A percentile compares a stretch with the other conserved stretches of the same genome.
Evolutionary conservation across 176 grass and related monocot genomes (phyloP).

Genomic region (Alloteropsis semialata): DNA sequence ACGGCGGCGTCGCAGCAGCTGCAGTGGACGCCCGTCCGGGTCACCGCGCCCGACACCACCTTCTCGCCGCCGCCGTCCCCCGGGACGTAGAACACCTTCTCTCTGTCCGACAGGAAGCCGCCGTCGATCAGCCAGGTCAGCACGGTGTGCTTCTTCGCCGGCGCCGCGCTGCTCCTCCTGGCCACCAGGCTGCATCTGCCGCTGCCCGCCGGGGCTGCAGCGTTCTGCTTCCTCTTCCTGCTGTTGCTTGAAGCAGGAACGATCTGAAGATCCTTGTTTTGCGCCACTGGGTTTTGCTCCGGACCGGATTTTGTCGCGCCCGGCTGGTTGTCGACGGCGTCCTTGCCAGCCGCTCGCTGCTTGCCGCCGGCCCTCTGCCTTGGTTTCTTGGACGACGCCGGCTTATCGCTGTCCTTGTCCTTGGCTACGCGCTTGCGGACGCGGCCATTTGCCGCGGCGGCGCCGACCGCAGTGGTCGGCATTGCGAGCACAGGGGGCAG

Average conservation of each 20-base stretch:
- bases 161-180: neutral
- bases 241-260: neutral
- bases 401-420: constrained; percentile 17
- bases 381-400: constrained; percentile 5
- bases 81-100: constrained; percentile 58
- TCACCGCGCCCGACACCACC: constrained; percentile 50
- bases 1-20: constrained; percentile 47
- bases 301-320: neutral
- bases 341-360: neutral
- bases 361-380: constrained; percentile 9
- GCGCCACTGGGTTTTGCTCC: neutral
- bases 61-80: neutral
- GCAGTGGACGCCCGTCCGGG: constrained; percentile 46
- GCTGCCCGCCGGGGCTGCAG: neutral
- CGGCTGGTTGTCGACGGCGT: neutral
- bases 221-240: constrained; percentile 15
- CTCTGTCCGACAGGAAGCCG: constrained; percentile 40
- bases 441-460: neutral
- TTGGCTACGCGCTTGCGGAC: constrained; percentile 32
- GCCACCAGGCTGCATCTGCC: constrained; percentile 3
- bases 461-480: neutral
- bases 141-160: constrained; percentile 49
- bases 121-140: constrained; percentile 71
- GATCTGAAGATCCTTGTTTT: constrained; percentile 2
- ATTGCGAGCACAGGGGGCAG: constrained; percentile 41